Evolutionary conservation across 202 grass and related monocot species (phyloP), one percentile per base, ranked within the genome.

Genomic region (Setaria italica): DNA sequence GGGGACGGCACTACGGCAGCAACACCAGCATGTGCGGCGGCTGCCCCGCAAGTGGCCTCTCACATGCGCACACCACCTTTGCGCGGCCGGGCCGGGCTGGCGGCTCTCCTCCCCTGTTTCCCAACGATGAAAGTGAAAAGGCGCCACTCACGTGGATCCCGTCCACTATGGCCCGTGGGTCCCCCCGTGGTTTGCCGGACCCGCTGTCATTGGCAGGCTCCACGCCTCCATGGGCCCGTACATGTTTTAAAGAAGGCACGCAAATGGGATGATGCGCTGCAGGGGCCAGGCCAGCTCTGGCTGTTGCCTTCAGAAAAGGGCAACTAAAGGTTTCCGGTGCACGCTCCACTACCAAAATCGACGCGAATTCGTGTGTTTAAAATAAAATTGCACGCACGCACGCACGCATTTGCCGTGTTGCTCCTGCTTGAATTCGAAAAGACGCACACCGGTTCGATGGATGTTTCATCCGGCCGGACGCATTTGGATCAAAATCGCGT

Each of bases 21-120:
- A 37, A 37, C 35, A 74, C 5, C 16, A 6, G 66, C 79, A 37
- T 49, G 68, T 21, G 68, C 68, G 25, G 67, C 67, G 58, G 72
- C 50, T 19, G 41, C 83, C 9, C 3, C 83, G 84, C 81, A 42
- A 75, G 84, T 76, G 34, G 60, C 72, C 63, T 47, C 56, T 51
- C 84, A 74, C 58, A 80, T 72, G 76, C 76, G n/a, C 75, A 4
- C 82, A 14, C 58, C 56, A 11, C 70, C 19, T 39, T 72, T 42
- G 6, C 48, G 6, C 16, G n/a, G 42, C 32, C 39, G 35, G n/a
- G 42, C 32, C 39, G 35, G 35, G 4, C 4, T 4, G 34, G n/a
- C 58, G 35, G 41, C 17, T 2, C 9, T 4, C 15, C 7, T 3
- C 9, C 9, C 9, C 3, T 3, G 13, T 63, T 63, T 49, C 39